Evolutionary conservation across 192 early-diverging fungal species (phyloP).

Genomic region (Gaertneriomyces sp.): DNA sequence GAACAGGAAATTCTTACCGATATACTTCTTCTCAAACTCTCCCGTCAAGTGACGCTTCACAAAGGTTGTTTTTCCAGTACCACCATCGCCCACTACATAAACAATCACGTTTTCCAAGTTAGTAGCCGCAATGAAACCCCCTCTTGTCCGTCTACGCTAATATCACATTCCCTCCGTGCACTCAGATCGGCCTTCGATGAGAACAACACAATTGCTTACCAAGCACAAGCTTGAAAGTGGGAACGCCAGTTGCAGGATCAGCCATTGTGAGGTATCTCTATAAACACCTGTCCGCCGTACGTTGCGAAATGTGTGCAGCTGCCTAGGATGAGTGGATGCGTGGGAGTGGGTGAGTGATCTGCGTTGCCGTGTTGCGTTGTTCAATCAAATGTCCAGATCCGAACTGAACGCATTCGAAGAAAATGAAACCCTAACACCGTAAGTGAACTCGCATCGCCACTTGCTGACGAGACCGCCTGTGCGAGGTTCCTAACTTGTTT

Average conservation of each 20-base stretch:
- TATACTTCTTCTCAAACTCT: conserved; percentile 99
- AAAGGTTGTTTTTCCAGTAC: conserved; percentile 99
- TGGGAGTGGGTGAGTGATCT: background rate
- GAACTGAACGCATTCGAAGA: too few species aligned
- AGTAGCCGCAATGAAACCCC: too few species aligned
- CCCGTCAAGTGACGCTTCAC: conserved; percentile 99
- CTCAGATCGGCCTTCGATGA: background rate
- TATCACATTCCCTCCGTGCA: background rate
- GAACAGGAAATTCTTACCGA: conserved; percentile 62
- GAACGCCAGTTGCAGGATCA: background rate
- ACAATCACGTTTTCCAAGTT: background rate
- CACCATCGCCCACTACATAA: conserved; percentile 86
- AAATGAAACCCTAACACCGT: too few species aligned
- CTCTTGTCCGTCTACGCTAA: background rate
- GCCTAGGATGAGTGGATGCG: conserved; percentile 13
- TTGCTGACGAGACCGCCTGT: too few species aligned
- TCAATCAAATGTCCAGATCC: too few species aligned
- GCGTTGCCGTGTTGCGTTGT: background rate
- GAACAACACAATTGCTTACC: conserved; percentile 44
- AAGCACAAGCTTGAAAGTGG: conserved; percentile 88
- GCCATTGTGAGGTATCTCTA: conserved; percentile 1
- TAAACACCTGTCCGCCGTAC: background rate
- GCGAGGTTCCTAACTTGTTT: too few species aligned
- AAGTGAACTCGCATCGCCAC: too few species aligned
- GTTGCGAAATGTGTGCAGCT: background rate